Percentiles rank a stretch among this genome's conserved stretches.
These are phyloP conservation scores for Fallopia convolvulus DNA, from an alignment of 148 eudicot genomes.

Conservation along the genomic window DNA sequence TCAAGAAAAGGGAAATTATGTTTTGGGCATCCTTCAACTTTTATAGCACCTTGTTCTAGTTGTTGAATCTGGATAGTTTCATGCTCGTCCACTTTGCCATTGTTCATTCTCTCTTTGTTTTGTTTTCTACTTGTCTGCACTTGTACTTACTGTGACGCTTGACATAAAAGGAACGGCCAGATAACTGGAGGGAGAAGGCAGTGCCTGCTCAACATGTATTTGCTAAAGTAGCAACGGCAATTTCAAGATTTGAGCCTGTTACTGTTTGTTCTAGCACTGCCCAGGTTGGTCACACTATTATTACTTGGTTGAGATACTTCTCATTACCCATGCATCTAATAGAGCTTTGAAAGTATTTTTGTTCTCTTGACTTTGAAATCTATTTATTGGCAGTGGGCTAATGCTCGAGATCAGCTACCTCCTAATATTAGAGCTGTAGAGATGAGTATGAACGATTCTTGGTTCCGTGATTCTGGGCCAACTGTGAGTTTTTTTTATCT, in stretches of 20 bases:
- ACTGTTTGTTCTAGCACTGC: constrained; percentile 80
- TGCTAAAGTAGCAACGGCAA: constrained; percentile 69
- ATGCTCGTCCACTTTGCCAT: background rate
- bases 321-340: background rate
- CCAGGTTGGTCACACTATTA: constrained; percentile 42
- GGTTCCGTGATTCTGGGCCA: constrained; percentile 95
- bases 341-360: background rate
- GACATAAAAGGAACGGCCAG: constrained; percentile 57
- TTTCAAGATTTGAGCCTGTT: constrained; percentile 80
- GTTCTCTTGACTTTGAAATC: constrained; percentile 11
- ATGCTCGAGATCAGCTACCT: constrained; percentile 72
- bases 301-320: background rate
- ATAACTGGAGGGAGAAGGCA: constrained; percentile 81
- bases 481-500: constrained; percentile 49
- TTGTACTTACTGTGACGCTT: background rate
- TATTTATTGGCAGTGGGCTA: constrained; percentile 50
- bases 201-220: constrained; percentile 59
- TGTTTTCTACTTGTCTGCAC: background rate
- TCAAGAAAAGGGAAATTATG: too few relatives aligned
- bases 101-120: background rate
- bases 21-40: too few relatives aligned
- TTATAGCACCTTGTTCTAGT: background rate
- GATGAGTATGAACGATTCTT: constrained; percentile 94
- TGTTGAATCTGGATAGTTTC: background rate
- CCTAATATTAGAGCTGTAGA: constrained; percentile 70